These are phyloP conservation scores for Pseudocercospora eumusae DNA, from an alignment of 2,329 filamentous ascomycete species.

Conservation along the genomic window DNA sequence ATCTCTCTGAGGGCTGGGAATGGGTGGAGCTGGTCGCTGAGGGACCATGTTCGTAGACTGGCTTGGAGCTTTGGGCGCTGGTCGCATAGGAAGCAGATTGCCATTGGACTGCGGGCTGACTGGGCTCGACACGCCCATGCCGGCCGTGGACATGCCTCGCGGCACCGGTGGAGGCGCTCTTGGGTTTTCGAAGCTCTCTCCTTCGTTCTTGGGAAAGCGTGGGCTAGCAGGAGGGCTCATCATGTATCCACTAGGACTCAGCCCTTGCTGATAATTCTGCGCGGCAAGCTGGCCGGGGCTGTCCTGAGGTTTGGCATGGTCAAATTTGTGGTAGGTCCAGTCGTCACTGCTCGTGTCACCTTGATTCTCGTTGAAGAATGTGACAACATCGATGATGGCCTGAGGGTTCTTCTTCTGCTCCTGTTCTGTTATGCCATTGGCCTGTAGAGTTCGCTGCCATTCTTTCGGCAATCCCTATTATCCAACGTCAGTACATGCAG, in stretches of 20 bases:
- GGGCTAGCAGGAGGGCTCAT: constrained; percentile 81
- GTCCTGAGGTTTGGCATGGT: constrained; percentile 69
- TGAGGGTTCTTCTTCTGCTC: constrained; percentile 95
- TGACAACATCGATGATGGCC: constrained; percentile 91
- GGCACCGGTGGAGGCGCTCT: constrained; percentile 89
- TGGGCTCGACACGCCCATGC: constrained; percentile 48
- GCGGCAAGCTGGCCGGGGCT: constrained; percentile 43
- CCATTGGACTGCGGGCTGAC: constrained; percentile 43
- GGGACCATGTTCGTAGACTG: constrained; percentile 51
- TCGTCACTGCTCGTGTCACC: constrained; percentile 76
- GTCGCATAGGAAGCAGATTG: constrained; percentile 72
- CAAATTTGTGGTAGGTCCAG: constrained; percentile 93
- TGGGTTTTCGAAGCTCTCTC: constrained; percentile 96
- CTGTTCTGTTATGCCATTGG: constrained; percentile 93
- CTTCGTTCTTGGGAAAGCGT: constrained; percentile 82
- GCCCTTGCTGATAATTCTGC: constrained; percentile 28
- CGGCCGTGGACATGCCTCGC: constrained; percentile 42
- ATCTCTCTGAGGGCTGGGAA: constrained; percentile 50
- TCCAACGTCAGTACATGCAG: constrained; percentile 8
- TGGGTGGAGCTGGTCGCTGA: constrained; percentile 39
- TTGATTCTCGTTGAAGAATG: constrained; percentile 94
- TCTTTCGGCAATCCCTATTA: constrained; percentile 82
- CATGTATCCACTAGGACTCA: constrained; percentile 50
- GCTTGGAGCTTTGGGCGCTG: constrained; percentile 78
- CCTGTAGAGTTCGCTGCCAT: constrained; percentile 94